These are phyloP conservation scores for Turritis glabra DNA, from an alignment of 345 rosid genomes.

Conservation along the genomic window DNA sequence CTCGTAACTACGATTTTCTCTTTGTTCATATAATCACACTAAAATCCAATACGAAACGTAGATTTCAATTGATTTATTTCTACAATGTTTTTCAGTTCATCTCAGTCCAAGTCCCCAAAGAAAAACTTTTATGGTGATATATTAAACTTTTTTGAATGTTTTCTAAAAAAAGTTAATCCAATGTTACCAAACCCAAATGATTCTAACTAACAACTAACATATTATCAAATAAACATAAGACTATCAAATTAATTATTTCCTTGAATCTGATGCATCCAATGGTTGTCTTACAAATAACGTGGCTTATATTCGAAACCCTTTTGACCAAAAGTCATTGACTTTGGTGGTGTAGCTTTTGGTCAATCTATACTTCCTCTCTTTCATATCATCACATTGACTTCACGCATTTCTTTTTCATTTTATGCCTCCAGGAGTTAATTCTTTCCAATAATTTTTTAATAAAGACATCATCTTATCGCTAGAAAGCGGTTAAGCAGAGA, in stretches of 20 bases:
- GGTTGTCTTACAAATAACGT: neutral
- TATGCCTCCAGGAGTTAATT: neutral
- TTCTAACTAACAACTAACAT: neutral
- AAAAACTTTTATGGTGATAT: neutral
- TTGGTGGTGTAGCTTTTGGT: neutral
- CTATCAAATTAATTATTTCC: neutral
- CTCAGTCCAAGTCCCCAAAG: neutral
- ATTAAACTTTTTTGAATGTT: neutral
- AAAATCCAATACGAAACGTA: no score
- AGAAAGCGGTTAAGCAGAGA: neutral
- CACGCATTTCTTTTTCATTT: neutral
- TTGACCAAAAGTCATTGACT: slow-evolving; percentile 6
- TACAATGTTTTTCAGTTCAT: no score
- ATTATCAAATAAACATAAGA: neutral
- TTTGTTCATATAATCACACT: no score
- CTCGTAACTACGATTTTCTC: no score
- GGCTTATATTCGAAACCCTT: neutral
- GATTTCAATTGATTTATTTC: no score
- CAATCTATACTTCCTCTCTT: neutral
- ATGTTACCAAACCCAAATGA: neutral
- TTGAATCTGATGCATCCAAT: neutral
- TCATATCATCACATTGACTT: neutral
- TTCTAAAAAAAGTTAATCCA: neutral
- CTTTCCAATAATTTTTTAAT: neutral
- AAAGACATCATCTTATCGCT: neutral